Evolutionary conservation across 2,329 filamentous ascomycete species (phyloP).

Genomic region (Ascomycota sp.): DNA sequence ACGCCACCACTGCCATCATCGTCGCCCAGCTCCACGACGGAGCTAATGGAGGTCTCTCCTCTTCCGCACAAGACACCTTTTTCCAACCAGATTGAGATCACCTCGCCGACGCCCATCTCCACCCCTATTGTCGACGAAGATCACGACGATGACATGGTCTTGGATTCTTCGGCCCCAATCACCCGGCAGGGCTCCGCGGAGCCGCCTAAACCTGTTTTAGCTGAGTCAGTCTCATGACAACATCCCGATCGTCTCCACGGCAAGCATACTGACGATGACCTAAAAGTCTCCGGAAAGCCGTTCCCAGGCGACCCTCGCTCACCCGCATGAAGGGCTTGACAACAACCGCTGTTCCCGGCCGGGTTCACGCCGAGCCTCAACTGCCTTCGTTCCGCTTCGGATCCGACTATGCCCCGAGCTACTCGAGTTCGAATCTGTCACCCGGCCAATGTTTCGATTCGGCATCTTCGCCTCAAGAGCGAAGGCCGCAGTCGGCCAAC

Average conservation of each 20-base stretch:
- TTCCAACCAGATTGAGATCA: constrained; percentile 41
- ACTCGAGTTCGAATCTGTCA: constrained; percentile 28
- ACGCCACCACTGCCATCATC: constrained; percentile 72
- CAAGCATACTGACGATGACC: constrained; percentile 7
- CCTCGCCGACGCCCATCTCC: constrained; percentile 48
- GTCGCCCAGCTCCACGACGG: constrained; percentile 50
- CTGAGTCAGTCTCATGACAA: constrained; percentile 26
- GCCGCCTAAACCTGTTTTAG: constrained; percentile 23
- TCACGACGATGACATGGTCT: constrained; percentile 25
- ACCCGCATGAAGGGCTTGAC: constrained; percentile 56
- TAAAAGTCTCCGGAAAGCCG: constrained; percentile 42
- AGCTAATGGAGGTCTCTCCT: constrained; percentile 86
- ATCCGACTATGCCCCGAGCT: constrained; percentile 9
- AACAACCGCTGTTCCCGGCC: constrained; percentile 41
- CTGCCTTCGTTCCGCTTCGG: constrained; percentile 61
- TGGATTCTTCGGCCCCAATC: constrained; percentile 34
- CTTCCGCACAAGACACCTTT: constrained; percentile 70
- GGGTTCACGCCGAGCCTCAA: constrained; percentile 40
- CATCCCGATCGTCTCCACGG: constrained; percentile 4
- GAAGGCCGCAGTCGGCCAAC: constrained; percentile 37
- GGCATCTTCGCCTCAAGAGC: constrained; percentile 54
- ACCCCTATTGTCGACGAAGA: constrained; percentile 15
- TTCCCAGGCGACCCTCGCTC: constrained; percentile 54
- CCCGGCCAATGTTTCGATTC: constrained; percentile 61
- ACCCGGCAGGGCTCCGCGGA: constrained; percentile 26